These are phyloP conservation scores for Pleurozium schreberi DNA, from an alignment of 225 moss, liverwort and hornwort genomes.

Conservation along the genomic window DNA sequence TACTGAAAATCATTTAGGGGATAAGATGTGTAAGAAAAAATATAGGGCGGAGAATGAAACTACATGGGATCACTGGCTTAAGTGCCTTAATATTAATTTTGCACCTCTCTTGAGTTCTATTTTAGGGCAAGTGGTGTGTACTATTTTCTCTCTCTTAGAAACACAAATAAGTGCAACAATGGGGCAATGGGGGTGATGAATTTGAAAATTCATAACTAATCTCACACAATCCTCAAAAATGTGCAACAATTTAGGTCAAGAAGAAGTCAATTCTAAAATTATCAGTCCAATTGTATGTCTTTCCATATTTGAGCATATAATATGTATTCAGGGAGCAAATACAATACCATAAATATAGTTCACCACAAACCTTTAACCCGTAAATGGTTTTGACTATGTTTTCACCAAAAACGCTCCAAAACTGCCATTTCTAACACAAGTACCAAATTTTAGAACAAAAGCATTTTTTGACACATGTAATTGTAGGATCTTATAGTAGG, in stretches of 20 bases:
- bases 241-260: background rate
- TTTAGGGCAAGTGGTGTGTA: background rate
- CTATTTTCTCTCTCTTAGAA: background rate
- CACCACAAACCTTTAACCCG: rapidly evolving
- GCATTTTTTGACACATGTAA: too few species aligned
- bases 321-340: background rate
- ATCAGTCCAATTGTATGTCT: too few species aligned
- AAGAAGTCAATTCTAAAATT: background rate
- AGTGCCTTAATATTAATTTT: background rate
- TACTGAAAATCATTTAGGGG: too few species aligned
- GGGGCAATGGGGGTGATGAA: too few species aligned
- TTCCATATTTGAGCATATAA: background rate
- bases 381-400: too few species aligned
- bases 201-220: background rate
- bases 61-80: background rate
- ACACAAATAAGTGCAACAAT: rapidly evolving
- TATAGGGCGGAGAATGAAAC: too few species aligned
- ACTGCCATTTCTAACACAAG: too few species aligned
- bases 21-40: too few species aligned
- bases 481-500: too few species aligned
- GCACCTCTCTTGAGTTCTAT: background rate
- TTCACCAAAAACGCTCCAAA: too few species aligned
- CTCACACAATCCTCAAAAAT: too few species aligned
- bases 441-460: too few species aligned
- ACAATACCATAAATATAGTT: background rate